Conservation (phyloP, 257 asterid genomes). For the Fraxinus quadrangulata region DNA sequence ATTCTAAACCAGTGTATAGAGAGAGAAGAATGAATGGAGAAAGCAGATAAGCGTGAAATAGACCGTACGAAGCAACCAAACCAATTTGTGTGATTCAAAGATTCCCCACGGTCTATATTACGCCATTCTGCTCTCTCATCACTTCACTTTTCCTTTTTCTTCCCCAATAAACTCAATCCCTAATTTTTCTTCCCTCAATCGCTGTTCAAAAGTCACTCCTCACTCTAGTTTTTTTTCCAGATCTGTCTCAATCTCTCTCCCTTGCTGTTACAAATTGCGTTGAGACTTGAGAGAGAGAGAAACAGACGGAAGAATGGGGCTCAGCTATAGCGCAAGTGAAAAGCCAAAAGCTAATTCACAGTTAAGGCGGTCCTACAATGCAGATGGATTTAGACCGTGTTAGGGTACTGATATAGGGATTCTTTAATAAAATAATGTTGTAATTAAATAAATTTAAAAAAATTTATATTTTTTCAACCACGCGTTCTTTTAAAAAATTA, state of each 20-base stretch:
- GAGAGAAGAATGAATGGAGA: constrained; percentile 57
- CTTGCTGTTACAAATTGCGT: neutral
- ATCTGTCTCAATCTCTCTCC: neutral
- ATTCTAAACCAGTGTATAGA: neutral
- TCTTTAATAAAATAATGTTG: no score
- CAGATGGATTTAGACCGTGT: no score
- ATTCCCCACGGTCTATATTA: constrained; percentile 86
- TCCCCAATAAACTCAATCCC: constrained; percentile 36
- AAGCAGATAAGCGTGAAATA: constrained; percentile 93
- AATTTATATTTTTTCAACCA: no score
- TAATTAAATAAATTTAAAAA: no score
- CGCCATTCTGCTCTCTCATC: constrained; percentile 90
- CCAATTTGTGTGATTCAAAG: constrained; percentile 62
- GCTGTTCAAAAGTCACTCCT: neutral
- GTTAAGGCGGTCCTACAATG: neutral
- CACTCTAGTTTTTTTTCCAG: neutral
- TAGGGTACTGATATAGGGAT: no score
- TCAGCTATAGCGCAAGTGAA: neutral
- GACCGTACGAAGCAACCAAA: constrained; percentile 90
- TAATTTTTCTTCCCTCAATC: constrained; percentile 21
- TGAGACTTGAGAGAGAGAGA: neutral
- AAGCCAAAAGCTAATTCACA: neutral
- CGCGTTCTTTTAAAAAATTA: no score
- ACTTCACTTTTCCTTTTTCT: constrained; percentile 39
- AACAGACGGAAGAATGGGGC: neutral